phyloP scores from a whole-genome alignment of 306 rosid genomes.

The Cicer pinnatifidum region DNA sequence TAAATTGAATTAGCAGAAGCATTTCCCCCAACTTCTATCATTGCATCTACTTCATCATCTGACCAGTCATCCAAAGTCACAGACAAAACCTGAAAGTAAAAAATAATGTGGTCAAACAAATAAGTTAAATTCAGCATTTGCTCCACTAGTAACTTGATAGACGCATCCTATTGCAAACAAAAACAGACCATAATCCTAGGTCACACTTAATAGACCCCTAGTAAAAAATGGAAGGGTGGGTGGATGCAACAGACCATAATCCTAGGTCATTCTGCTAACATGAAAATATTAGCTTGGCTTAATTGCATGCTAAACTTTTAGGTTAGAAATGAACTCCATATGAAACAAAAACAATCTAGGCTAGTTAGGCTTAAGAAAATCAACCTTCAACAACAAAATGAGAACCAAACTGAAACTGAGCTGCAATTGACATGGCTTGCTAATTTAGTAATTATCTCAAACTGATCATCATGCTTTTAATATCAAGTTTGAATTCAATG shows the following conservation, averaged over 20 bases:
- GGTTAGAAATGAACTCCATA: slow-evolving; percentile 8
- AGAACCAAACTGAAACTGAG: slow-evolving; percentile 3
- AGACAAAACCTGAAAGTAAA: slow-evolving; percentile 77
- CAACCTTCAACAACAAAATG: slow-evolving; percentile 1
- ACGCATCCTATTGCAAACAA: slow-evolving; percentile 20
- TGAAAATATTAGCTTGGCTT: slow-evolving; percentile 10
- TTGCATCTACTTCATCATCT: slow-evolving; percentile 87
- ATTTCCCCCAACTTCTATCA: slow-evolving; percentile 97
- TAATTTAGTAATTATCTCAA: slow-evolving; percentile 28
- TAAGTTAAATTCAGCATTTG: slow-evolving; percentile 27
- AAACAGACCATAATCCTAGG: too few relatives aligned
- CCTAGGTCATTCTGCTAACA: slow-evolving; percentile 3
- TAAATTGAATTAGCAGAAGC: slow-evolving; percentile 89
- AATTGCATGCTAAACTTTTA: slow-evolving; percentile 5
- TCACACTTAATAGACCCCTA: neutral
- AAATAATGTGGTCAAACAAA: slow-evolving; percentile 35
- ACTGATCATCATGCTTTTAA: neutral
- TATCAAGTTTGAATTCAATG: neutral
- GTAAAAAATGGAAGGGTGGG: neutral
- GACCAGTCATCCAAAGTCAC: slow-evolving; percentile 97
- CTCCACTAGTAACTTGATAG: slow-evolving; percentile 30
- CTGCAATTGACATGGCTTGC: neutral
- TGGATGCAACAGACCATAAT: slow-evolving; percentile 2
- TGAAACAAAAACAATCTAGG: slow-evolving; percentile 15
- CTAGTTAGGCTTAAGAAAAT: slow-evolving; percentile 17